These are phyloP conservation scores for Elaeis guineensis DNA, from an alignment of 176 grass and related monocot species.

Conservation along the genomic window DNA sequence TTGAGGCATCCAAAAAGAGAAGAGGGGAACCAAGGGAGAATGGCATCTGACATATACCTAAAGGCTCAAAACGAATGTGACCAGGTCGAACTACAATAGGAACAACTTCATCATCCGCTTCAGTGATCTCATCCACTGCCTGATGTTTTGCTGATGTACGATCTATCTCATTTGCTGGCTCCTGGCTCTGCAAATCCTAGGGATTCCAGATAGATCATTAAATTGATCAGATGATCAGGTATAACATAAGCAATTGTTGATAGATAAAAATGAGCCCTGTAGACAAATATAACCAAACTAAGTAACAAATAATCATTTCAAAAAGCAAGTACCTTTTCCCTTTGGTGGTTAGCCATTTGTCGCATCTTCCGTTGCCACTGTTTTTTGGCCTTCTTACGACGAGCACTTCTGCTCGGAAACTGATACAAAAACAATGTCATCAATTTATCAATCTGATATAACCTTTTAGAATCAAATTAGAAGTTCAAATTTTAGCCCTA, in stretches of 20 bases:
- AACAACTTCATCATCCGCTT: slow-evolving; percentile 55
- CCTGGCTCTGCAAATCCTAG: not conserved
- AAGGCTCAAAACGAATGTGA: slow-evolving; percentile 83
- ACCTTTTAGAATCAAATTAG: no score
- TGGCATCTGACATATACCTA: slow-evolving; percentile 43
- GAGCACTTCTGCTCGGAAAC: slow-evolving; percentile 45
- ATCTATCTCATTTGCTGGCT: slow-evolving; percentile 17
- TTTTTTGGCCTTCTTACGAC: slow-evolving; percentile 56
- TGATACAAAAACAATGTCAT: slow-evolving; percentile 22
- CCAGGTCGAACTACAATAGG: slow-evolving; percentile 68
- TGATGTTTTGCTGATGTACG: slow-evolving; percentile 26
- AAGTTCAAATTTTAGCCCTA: no score
- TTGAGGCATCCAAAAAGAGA: no score
- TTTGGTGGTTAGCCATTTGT: slow-evolving; percentile 20
- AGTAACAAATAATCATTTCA: slow-evolving; percentile 12
- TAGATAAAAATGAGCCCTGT: slow-evolving; percentile 12
- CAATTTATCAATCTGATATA: not conserved
- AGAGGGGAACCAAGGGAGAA: not conserved
- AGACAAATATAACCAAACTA: slow-evolving; percentile 17
- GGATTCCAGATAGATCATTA: not conserved
- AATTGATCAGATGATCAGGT: not conserved
- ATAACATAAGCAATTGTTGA: not conserved
- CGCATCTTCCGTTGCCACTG: not conserved
- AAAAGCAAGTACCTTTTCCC: slow-evolving; percentile 39
- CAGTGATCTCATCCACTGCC: slow-evolving; percentile 29